Evolutionary conservation across 2,329 filamentous ascomycete species (phyloP).

Genomic region (Nemania sp.): DNA sequence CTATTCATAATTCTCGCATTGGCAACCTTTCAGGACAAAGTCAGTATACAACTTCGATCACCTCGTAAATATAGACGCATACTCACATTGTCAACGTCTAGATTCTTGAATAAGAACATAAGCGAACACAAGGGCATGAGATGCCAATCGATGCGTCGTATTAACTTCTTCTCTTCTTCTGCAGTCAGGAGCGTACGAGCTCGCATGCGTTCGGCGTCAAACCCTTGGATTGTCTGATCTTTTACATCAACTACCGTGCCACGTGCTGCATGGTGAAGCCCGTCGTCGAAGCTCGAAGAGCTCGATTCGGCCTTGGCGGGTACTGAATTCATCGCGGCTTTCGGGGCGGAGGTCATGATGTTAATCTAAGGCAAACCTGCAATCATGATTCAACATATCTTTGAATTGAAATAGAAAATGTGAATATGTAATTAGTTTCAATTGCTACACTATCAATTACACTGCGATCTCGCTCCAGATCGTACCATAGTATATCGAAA

Average conservation of each 20-base stretch:
- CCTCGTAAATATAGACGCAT: no score
- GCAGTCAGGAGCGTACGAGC: constrained; percentile 39
- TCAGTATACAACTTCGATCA: background rate
- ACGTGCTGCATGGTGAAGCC: constrained; percentile 23
- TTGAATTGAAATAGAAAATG: background rate
- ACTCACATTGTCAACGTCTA: constrained; percentile 44
- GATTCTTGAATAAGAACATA: constrained; percentile 47
- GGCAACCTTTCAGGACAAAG: constrained; percentile 34
- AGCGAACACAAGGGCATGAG: constrained; percentile 47
- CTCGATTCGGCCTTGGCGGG: constrained; percentile 18
- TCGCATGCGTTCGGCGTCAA: constrained; percentile 38
- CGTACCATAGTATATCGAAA: constrained; percentile 27
- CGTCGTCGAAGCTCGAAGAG: constrained; percentile 25
- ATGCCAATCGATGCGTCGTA: constrained; percentile 48
- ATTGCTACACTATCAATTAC: background rate
- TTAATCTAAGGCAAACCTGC: background rate
- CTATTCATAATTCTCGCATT: constrained; percentile 50
- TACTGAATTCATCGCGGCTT: constrained; percentile 1
- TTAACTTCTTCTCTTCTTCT: constrained; percentile 49
- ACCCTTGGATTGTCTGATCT: constrained; percentile 34
- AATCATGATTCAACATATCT: background rate
- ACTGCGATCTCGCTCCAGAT: constrained; percentile 9
- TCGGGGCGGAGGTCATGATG: constrained; percentile 5
- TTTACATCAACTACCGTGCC: constrained; percentile 27
- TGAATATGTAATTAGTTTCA: no score